Conservation (phyloP, 2,329 filamentous ascomycete species). For the Aspergillus japonicus region DNA sequence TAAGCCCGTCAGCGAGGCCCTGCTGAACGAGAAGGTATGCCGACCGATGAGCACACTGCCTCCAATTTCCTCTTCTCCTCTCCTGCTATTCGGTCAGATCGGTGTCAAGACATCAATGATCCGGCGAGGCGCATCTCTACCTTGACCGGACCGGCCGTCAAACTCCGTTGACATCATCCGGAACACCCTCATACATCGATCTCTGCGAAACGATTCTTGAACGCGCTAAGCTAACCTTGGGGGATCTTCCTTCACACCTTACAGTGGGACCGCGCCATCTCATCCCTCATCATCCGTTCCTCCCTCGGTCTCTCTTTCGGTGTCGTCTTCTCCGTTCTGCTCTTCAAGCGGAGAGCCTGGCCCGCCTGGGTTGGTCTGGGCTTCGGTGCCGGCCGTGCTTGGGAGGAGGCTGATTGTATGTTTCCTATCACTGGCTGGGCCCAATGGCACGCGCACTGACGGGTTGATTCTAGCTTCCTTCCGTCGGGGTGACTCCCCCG, state of each 20-base stretch:
- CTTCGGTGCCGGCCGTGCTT: constrained; percentile 93
- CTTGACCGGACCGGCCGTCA: not conserved
- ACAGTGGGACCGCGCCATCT: constrained; percentile 98
- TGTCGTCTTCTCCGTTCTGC: constrained; percentile 94
- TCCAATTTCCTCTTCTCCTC: not conserved
- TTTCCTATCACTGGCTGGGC: constrained; percentile 9
- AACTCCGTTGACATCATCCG: not conserved
- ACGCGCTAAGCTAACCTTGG: constrained; percentile 14
- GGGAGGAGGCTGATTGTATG: constrained; percentile 94
- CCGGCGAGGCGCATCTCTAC: not conserved
- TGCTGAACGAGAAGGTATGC: constrained; percentile 96
- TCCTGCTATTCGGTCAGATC: not conserved
- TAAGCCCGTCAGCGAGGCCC: constrained; percentile 90
- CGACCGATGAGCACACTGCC: not conserved
- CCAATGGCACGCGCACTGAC: not conserved
- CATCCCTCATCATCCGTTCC: constrained; percentile 95
- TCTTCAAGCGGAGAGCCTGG: constrained; percentile 98
- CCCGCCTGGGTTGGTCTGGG: constrained; percentile 92
- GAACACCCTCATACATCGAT: not conserved
- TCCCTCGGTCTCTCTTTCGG: constrained; percentile 94
- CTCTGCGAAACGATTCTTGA: not conserved
- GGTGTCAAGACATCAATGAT: not conserved
- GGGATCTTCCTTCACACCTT: constrained; percentile 9
- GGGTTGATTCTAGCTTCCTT: constrained; percentile 40
- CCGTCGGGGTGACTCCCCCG: constrained; percentile 43